Base-by-base conservation (phyloP, 495 filamentous ascomycete species). In the Talaromyces adpressus region DNA sequence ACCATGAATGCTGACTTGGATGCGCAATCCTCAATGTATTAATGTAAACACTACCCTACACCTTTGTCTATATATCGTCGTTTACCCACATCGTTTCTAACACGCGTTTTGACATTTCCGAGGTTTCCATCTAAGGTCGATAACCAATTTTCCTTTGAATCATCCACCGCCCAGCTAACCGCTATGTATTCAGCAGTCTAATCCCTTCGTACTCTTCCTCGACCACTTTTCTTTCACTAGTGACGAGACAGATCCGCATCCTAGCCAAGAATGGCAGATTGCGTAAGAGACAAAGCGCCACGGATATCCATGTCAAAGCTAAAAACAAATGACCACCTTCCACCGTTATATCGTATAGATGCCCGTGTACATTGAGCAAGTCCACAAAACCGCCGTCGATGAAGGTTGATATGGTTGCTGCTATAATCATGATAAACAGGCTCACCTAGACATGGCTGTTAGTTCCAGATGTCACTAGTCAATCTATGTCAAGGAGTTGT, bases 351-450 rank as follows among this genome's bases (percentile, higher is more conserved):
- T 20, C 39, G 36, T 61, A 61, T 16, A 61, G 20, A 23, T 29
- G 39, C 12, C 58, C 58, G 36, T 61, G 58, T 14, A 27, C 2
- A 36, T 61, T 61, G 14, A 61, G 20, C 6, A 61, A 23, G 7
- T 45, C 18, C 36, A 61, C 36, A 27, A 47, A 61, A 8, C 58
- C 58, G 6, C 5, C 39, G 6, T 3, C 18, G 5, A 47, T 3
- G n/a, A 61, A 41, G 8, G 58, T 61, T 23, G 14, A 20, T 32
- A 49, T 23, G 2, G 23, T 9, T 3, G 58, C 11, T 3, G 32
- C 29, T 11, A 49, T 61, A 9, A 12, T 61, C 58, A 61, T 61
- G n/a, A 61, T 61, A 1, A 61, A 2, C 6, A 61, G 20, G 39
- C 58, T 61, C 39, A 45, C 18, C 58, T 61, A 18, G 4, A 25